Evolutionary conservation across 768 basidiomycete species (phyloP).

Genomic region (Podaxis sp.): DNA sequence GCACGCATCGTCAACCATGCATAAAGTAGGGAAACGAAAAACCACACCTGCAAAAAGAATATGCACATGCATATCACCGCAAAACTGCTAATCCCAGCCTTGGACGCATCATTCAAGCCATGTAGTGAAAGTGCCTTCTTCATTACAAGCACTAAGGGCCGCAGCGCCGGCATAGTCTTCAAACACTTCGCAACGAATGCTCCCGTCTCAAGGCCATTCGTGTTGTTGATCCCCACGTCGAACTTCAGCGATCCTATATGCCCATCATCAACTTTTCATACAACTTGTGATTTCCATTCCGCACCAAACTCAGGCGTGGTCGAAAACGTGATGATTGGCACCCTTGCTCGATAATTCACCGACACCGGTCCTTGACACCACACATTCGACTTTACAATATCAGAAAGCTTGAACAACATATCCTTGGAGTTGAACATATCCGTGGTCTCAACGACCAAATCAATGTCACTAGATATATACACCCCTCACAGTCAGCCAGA

Average conservation of each 20-base stretch:
- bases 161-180: conserved; percentile 53
- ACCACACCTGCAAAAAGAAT: conserved; percentile 55
- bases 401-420: conserved; percentile 48
- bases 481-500: background rate
- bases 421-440: conserved; percentile 32
- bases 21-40: background rate
- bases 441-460: conserved; percentile 28
- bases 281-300: conserved; percentile 6
- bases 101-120: conserved; percentile 61
- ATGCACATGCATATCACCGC: conserved; percentile 62
- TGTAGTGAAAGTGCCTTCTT: conserved; percentile 62
- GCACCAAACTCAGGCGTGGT: conserved; percentile 42
- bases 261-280: background rate
- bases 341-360: conserved; percentile 34
- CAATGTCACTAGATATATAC: conserved; percentile 19
- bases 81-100: conserved; percentile 67
- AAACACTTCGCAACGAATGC: conserved; percentile 54
- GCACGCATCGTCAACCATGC: background rate
- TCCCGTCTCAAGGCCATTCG: conserved; percentile 53
- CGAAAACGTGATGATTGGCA: conserved; percentile 65
- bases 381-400: conserved; percentile 40
- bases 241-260: conserved; percentile 54
- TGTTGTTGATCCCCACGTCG: conserved; percentile 68
- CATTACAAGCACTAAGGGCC: conserved; percentile 58
- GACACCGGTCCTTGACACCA: conserved; percentile 37